Conservation (phyloP, 768 basidiomycete species). For the Collybia sp. region DNA sequence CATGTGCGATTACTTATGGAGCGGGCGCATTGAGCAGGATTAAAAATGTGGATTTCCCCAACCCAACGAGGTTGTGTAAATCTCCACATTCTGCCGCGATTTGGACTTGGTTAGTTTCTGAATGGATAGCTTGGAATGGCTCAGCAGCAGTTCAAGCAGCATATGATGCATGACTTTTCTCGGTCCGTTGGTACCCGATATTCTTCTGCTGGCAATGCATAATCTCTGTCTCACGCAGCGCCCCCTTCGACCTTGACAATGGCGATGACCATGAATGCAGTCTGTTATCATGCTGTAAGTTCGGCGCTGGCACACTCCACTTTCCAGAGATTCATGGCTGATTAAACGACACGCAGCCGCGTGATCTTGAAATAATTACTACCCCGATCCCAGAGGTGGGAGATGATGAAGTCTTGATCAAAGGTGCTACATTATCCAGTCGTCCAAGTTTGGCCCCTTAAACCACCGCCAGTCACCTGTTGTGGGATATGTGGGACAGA, state of each 20-base stretch:
- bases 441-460: neutral
- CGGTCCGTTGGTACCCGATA: neutral
- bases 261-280: slow-evolving; percentile 57
- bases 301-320: neutral
- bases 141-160: too few species aligned
- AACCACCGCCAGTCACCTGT: slow-evolving; percentile 20
- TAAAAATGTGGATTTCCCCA: too few species aligned
- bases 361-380: slow-evolving; percentile 46
- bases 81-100: too few species aligned
- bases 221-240: neutral
- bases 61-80: too few species aligned
- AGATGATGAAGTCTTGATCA: slow-evolving; percentile 55
- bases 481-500: slow-evolving; percentile 68
- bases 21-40: too few species aligned
- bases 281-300: slow-evolving; percentile 65
- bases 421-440: slow-evolving; percentile 30
- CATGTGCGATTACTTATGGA: too few species aligned
- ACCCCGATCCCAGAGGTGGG: slow-evolving; percentile 48
- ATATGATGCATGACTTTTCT: too few species aligned
- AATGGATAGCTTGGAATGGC: too few species aligned
- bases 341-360: slow-evolving; percentile 25
- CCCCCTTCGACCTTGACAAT: slow-evolving; percentile 1
- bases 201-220: neutral
- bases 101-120: too few species aligned
- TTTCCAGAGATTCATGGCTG: neutral